Evolutionary conservation across 2,329 filamentous ascomycete species (phyloP).

Genomic region (Neoscytalidium dimidiatum): DNA sequence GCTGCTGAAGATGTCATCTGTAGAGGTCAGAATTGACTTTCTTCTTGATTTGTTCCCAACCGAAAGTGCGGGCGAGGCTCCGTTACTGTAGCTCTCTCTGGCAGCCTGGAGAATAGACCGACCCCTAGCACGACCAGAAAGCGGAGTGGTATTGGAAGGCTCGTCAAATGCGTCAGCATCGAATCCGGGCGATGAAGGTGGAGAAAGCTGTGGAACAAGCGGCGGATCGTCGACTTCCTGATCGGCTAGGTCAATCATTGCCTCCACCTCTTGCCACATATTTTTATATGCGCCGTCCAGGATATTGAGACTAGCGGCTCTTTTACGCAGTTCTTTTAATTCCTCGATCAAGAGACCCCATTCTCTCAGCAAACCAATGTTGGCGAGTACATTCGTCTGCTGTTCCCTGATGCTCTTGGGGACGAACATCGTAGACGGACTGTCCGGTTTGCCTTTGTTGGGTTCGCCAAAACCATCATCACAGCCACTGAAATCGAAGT

Average conservation of each 20-base stretch:
- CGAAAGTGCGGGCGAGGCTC: constrained; percentile 7
- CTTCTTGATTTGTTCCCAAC: constrained; percentile 22
- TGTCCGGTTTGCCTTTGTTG: constrained; percentile 45
- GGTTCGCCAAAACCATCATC: constrained; percentile 26
- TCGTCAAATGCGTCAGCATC: constrained; percentile 62
- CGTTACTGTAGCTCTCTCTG: constrained; percentile 3
- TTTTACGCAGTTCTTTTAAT: constrained; percentile 73
- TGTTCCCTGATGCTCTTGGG: constrained; percentile 78
- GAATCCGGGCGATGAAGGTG: constrained; percentile 58
- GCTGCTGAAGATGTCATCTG: constrained; percentile 38
- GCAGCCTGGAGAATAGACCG: constrained; percentile 6
- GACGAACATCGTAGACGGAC: constrained; percentile 62
- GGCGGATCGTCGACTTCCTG: constrained; percentile 64
- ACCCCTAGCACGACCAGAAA: background rate
- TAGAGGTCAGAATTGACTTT: constrained; percentile 36
- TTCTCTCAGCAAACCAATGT: constrained; percentile 81
- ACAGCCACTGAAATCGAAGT: constrained; percentile 70
- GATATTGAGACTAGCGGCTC: constrained; percentile 69
- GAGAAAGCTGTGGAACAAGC: constrained; percentile 52
- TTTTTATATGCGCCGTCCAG: constrained; percentile 59
- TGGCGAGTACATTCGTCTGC: constrained; percentile 78
- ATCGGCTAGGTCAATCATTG: constrained; percentile 81
- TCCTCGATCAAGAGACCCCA: constrained; percentile 81
- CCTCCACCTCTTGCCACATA: constrained; percentile 80
- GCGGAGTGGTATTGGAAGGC: constrained; percentile 21